Conservation (phyloP, 2,329 filamentous ascomycete genomes). For the Fusarium burgessii region DNA sequence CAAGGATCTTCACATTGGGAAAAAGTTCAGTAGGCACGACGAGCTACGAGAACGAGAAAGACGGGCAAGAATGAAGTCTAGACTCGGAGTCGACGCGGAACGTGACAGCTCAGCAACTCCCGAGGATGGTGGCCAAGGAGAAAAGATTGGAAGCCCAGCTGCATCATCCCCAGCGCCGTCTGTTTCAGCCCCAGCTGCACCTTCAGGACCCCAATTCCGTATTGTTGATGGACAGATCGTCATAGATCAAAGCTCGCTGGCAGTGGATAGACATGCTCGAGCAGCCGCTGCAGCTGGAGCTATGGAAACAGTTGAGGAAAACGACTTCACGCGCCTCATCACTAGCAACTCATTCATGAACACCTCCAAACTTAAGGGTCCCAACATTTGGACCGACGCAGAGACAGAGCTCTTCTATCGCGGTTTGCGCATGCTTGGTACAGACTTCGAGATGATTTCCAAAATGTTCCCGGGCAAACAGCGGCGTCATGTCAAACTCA, state of each 20-base stretch:
- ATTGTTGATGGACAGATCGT: slow-evolving; percentile 80
- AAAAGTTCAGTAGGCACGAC: slow-evolving; percentile 79
- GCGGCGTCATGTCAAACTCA: slow-evolving; percentile 81
- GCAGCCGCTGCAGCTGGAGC: slow-evolving; percentile 64
- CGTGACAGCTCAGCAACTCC: slow-evolving; percentile 42
- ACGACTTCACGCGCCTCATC: slow-evolving; percentile 79
- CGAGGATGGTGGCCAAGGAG: slow-evolving; percentile 25
- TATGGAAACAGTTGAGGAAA: slow-evolving; percentile 77
- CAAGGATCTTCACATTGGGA: slow-evolving; percentile 76
- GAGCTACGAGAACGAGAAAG: slow-evolving; percentile 77
- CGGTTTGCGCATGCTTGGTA: slow-evolving; percentile 80
- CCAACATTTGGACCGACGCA: slow-evolving; percentile 76
- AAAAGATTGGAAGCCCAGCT: slow-evolving; percentile 43
- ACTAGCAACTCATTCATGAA: slow-evolving; percentile 76
- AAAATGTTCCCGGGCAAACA: slow-evolving; percentile 80
- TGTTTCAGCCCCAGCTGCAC: slow-evolving; percentile 45
- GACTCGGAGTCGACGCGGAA: slow-evolving; percentile 45
- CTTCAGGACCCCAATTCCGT: slow-evolving; percentile 66
- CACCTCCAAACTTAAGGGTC: slow-evolving; percentile 70
- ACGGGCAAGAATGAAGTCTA: slow-evolving; percentile 52
- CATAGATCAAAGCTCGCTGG: slow-evolving; percentile 74
- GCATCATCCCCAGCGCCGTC: slow-evolving; percentile 40
- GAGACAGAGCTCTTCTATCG: slow-evolving; percentile 83
- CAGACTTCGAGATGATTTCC: slow-evolving; percentile 84
- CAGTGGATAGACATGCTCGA: slow-evolving; percentile 75